phyloP scores from a whole-genome alignment of 495 filamentous ascomycete species.

The Cairneyella variabilis region DNA sequence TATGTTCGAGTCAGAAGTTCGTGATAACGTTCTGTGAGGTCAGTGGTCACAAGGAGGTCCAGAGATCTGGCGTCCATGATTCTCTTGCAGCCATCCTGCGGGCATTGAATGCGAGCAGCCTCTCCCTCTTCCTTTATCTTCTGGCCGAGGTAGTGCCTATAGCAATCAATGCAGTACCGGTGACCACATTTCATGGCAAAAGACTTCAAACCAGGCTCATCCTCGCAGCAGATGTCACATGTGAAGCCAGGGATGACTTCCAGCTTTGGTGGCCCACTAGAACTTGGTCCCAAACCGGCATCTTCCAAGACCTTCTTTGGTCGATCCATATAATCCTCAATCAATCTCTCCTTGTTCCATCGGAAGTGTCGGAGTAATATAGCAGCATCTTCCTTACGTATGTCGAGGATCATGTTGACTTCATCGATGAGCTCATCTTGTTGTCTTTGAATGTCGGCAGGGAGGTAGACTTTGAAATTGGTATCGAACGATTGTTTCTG shows the following conservation, averaged over 20 bases:
- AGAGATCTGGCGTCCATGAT: slow-evolving; percentile 90
- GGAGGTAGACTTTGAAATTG: slow-evolving; percentile 74
- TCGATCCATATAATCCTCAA: slow-evolving; percentile 91
- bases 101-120: slow-evolving; percentile 91
- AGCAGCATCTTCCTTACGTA: slow-evolving; percentile 80
- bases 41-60: slow-evolving; percentile 71
- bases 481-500: slow-evolving; percentile 77
- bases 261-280: slow-evolving; percentile 59
- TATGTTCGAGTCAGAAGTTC: slow-evolving; percentile 87
- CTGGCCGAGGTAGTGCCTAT: slow-evolving; percentile 80
- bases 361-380: slow-evolving; percentile 83
- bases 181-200: slow-evolving; percentile 96
- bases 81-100: slow-evolving; percentile 77
- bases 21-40: slow-evolving; percentile 76
- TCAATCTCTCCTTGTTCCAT: slow-evolving; percentile 94
- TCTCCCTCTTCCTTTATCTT: slow-evolving; percentile 96
- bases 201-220: slow-evolving; percentile 70
- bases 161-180: slow-evolving; percentile 93
- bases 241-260: slow-evolving; percentile 70
- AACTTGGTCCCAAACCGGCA: slow-evolving; percentile 71
- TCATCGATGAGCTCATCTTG: slow-evolving; percentile 84
- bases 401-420: slow-evolving; percentile 80
- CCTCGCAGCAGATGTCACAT: slow-evolving; percentile 97
- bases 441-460: slow-evolving; percentile 72
- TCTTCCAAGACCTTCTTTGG: slow-evolving; percentile 74